These are phyloP conservation scores for Aspergillus novofumigatus DNA, from an alignment of 2,329 filamentous ascomycete genomes.

Conservation along the genomic window DNA sequence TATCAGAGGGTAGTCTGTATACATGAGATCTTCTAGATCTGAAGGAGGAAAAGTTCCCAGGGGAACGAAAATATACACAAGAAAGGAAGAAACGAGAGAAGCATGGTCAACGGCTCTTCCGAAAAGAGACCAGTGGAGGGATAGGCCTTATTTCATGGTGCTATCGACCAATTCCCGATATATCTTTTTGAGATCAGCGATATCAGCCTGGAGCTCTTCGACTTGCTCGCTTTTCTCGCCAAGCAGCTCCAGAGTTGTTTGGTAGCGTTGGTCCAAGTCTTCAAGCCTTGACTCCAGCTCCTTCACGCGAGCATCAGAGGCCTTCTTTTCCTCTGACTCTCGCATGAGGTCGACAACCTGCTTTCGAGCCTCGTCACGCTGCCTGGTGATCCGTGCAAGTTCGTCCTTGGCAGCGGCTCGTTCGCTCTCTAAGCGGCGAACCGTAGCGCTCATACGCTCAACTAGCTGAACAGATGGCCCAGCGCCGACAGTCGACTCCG, in stretches of 20 bases:
- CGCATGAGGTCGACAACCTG: constrained; percentile 90
- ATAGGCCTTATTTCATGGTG: constrained; percentile 61
- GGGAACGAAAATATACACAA: constrained; percentile 8
- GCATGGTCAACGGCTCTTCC: not conserved
- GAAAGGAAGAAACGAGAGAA: not conserved
- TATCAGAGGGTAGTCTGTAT: not conserved
- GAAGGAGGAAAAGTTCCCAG: not conserved
- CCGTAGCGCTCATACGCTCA: constrained; percentile 90
- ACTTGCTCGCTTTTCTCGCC: constrained; percentile 96
- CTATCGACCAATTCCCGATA: constrained; percentile 88
- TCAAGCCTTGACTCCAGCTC: constrained; percentile 65
- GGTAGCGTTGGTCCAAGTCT: constrained; percentile 71
- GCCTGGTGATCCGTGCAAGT: constrained; percentile 69
- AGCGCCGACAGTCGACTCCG: constrained; percentile 81
- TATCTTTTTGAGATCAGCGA: constrained; percentile 91
- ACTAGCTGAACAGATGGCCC: constrained; percentile 93
- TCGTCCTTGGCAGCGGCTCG: constrained; percentile 88
- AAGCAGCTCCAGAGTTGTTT: constrained; percentile 88
- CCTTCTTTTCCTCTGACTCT: constrained; percentile 69
- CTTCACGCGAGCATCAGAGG: constrained; percentile 56
- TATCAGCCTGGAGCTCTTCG: constrained; percentile 83
- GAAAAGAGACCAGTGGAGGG: not conserved
- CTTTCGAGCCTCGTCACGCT: constrained; percentile 84
- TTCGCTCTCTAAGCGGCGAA: constrained; percentile 85
- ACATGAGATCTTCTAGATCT: not conserved